Base-by-base conservation (phyloP, 768 basidiomycete genomes). In the Strobilomyces dryophilus region DNA sequence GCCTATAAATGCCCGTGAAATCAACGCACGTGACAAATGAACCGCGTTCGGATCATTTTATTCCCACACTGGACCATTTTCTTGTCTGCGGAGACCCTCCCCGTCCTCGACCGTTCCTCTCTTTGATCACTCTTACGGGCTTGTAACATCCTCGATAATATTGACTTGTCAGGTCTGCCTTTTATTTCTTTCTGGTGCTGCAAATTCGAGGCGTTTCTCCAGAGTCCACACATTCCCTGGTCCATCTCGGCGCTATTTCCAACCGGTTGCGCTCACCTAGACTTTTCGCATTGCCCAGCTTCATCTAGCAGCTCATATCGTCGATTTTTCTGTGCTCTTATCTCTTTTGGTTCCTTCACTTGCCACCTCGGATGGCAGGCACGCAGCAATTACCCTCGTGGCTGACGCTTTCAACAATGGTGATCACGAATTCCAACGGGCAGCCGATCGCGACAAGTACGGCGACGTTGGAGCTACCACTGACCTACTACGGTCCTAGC, bases 401-500 rank as follows among this genome's bases (percentile, higher is more conserved):
- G 89, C 72, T 90, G 57, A 81, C 86, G 2, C 73, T 78, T 31
- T 72, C 74, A 34, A 73, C 77, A 31, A 74, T 80, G 17, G 70
- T 80, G 29, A 64, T 83, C 44, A 81, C 81, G 8, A 74, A 82
- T 61, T 70, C 73, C 3, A 73, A 72, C 47, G 87, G 85, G 45
- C 69, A 70, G 20, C 76, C 79, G 32, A 60, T 82, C 50, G 73
- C 79, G 45, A 88, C 85, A 14, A 73, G 76, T 40, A 83, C 81
- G 24, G 71, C 87, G 24, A 71, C 85, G 10, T 61, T 88, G 26
- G 81, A 77, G 59, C 64, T 91, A 46, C 87, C 90, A 37, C 71
- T 90, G 59, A 91, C 89, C 0, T 92, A 92, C 70, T 89, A 80
- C 59, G 90, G 90, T 29, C 88, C 90, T 49, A 84, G 84, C 67